Evolutionary conservation across 345 rosid genomes (phyloP), one percentile per base, ranked within the genome.

Genomic region (Geranium brycei): DNA sequence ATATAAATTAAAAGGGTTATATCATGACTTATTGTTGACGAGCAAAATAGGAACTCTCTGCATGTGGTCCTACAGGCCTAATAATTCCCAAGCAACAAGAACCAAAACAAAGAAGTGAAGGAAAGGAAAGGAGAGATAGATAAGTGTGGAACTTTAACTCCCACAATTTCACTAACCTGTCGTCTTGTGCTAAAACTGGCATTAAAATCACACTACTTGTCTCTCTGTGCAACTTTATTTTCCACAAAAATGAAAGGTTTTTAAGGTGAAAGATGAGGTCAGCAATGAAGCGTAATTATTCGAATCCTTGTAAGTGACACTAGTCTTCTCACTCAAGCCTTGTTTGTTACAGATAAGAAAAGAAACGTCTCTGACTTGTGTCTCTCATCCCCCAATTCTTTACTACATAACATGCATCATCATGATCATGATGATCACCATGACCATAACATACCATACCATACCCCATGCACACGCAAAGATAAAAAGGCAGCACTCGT

Each of bases 401-500:
- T 23, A 23, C 28, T 23, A 23, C 28, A 23, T 23, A 23, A 11
- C 63, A 60, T 60, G 17, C 41, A 60, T 59, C 4, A 11, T 53
- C 28, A n/a, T 65, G 28, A 32, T 35, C 66, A 71, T 73, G 72
- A 32, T 68, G 71, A 69, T 69, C 59, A 60, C 47, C 47, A 38
- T 10, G 2, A 38, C 47, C 73, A 62, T 71, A 66, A 71, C 66
- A 23, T 8, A 31, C 60, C 53, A 73, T 76, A 31, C 57, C 57
- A 13, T 31, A 7, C 63, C 28, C 47, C 68, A 17, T 66, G 72
- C 69, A 65, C 83, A 81, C 80, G 81, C 87, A 64, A 80, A 51
- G 78, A 86, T 82, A 84, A 80, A 81, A 86, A 70, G 79, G 72
- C 76, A 13, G 18, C 76, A 64, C 74, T 83, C 85, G 71, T 72